These are phyloP conservation scores for Clitoria ternatea DNA, from an alignment of 306 rosid genomes.

Conservation along the genomic window DNA sequence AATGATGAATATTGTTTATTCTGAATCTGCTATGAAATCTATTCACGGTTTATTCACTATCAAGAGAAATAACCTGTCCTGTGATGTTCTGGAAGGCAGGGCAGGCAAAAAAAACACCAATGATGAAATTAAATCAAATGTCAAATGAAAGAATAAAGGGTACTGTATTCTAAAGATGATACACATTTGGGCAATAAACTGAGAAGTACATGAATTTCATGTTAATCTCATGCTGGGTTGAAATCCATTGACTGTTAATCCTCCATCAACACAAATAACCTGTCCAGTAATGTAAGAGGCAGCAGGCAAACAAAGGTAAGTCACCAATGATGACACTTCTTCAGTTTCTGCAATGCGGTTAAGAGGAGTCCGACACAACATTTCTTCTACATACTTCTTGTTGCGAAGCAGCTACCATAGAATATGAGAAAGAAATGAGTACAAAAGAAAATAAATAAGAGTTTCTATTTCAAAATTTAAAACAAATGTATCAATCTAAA, in stretches of 20 bases:
- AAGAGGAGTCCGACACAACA: constrained; percentile 51
- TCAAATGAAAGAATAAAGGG: background rate
- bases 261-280: constrained; percentile 73
- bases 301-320: constrained; percentile 81
- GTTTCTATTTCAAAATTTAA: background rate
- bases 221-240: constrained; percentile 32
- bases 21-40: constrained; percentile 26
- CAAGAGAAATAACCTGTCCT: constrained; percentile 51
- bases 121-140: background rate
- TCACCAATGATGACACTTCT: constrained; percentile 74
- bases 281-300: constrained; percentile 89
- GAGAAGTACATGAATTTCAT: constrained; percentile 16
- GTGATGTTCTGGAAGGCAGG: constrained; percentile 58
- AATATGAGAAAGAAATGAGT: background rate
- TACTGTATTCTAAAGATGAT: background rate
- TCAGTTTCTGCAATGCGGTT: constrained; percentile 63
- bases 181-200: background rate
- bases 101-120: constrained; percentile 58
- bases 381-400: constrained; percentile 46
- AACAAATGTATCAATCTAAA: background rate
- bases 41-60: constrained; percentile 52
- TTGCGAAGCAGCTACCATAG: constrained; percentile 46
- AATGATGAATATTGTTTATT: background rate
- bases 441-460: background rate
- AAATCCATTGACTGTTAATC: constrained; percentile 63